Percentiles rank a stretch among this genome's conserved stretches.
Conservation (phyloP, 495 filamentous ascomycete species). For the Recurvomyces mirabilis region DNA sequence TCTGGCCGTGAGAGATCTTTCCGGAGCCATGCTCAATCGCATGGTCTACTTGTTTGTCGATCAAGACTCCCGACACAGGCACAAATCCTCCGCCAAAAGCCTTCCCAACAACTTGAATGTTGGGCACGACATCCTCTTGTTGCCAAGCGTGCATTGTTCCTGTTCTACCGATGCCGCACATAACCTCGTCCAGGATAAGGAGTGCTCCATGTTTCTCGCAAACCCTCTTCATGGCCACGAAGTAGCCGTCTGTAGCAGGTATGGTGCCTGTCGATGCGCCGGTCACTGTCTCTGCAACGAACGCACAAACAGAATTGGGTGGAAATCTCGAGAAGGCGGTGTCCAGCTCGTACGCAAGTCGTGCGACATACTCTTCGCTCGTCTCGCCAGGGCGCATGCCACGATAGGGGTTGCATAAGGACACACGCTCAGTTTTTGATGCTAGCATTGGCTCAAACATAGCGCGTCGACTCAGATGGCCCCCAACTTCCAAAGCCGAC, state of each 20-base stretch:
- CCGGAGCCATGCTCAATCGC: slow-evolving; percentile 27
- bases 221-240: slow-evolving; percentile 29
- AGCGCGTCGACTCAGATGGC: slow-evolving; percentile 50
- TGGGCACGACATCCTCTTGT: slow-evolving; percentile 30
- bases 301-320: slow-evolving; percentile 60
- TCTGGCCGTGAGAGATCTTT: slow-evolving; percentile 45
- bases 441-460: slow-evolving; percentile 57
- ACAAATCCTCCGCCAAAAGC: slow-evolving; percentile 34
- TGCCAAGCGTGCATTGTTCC: slow-evolving; percentile 34
- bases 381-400: slow-evolving; percentile 30
- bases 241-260: slow-evolving; percentile 32
- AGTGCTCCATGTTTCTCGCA: slow-evolving; percentile 36
- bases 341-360: slow-evolving; percentile 58
- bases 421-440: slow-evolving; percentile 46
- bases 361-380: slow-evolving; percentile 37
- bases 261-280: slow-evolving; percentile 41
- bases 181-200: slow-evolving; percentile 38
- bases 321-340: slow-evolving; percentile 62
- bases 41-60: slow-evolving; percentile 28
- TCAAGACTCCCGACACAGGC: slow-evolving; percentile 31
- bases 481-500: slow-evolving; percentile 51
- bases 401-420: slow-evolving; percentile 58
- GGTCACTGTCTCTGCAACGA: slow-evolving; percentile 63
- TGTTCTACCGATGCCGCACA: slow-evolving; percentile 34
- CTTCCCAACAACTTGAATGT: slow-evolving; percentile 36